Percentiles rank a stretch among this genome's conserved stretches.
Evolutionary conservation across 2,329 filamentous ascomycete genomes (phyloP).

Genomic region (Diaporthe ilicicola): DNA sequence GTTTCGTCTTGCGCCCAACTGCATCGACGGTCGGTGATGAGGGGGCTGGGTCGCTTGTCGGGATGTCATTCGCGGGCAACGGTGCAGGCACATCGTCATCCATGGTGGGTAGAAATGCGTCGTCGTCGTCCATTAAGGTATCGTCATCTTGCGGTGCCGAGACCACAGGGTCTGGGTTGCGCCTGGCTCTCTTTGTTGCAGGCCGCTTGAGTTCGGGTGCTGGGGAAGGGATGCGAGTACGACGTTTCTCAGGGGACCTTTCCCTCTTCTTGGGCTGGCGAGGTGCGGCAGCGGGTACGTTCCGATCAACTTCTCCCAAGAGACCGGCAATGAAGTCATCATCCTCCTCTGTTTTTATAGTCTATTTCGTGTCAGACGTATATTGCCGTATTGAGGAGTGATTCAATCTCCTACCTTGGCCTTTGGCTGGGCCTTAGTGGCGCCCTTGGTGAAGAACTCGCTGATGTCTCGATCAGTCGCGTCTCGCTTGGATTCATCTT

Average conservation of each 20-base stretch:
- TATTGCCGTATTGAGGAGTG: not conserved
- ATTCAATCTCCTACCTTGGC: constrained; percentile 71
- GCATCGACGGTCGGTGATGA: constrained; percentile 88
- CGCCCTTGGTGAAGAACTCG: constrained; percentile 90
- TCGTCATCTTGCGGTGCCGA: constrained; percentile 62
- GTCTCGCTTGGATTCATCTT: constrained; percentile 84
- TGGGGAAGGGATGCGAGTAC: constrained; percentile 82
- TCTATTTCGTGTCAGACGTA: constrained; percentile 53
- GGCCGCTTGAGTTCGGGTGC: constrained; percentile 64
- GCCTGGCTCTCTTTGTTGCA: constrained; percentile 64
- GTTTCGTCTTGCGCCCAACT: constrained; percentile 73
- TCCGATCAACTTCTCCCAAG: constrained; percentile 87
- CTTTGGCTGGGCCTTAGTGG: constrained; percentile 73
- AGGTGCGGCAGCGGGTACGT: constrained; percentile 64
- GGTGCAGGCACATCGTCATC: constrained; percentile 66
- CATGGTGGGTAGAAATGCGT: constrained; percentile 58
- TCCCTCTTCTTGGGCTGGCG: constrained; percentile 69
- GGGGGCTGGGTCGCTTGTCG: constrained; percentile 86
- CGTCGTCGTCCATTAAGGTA: constrained; percentile 61
- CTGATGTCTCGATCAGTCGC: constrained; percentile 91
- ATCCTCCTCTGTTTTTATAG: constrained; percentile 83
- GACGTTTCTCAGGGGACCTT: constrained; percentile 79
- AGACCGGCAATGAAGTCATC: constrained; percentile 86
- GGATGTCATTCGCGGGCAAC: constrained; percentile 55
- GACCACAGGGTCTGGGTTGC: constrained; percentile 57